These are phyloP conservation scores for Xerophyta viscosa DNA, from an alignment of 106 monocot genomes.

Conservation along the genomic window DNA sequence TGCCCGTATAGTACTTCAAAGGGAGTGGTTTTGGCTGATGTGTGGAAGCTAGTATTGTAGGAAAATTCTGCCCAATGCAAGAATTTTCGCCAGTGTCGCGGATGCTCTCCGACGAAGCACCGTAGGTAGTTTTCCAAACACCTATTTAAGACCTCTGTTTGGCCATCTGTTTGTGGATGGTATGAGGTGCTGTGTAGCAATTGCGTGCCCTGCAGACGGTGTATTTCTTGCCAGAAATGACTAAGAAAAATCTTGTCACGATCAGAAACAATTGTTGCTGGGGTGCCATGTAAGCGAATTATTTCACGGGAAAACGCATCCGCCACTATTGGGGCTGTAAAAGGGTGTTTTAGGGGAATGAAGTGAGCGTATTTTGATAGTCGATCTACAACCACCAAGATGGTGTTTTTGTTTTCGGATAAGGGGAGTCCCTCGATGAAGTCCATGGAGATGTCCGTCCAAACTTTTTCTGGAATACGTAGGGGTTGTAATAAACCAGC, in stretches of 20 bases:
- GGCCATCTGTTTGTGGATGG: neutral
- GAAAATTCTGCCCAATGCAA: neutral
- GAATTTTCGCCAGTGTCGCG: neutral
- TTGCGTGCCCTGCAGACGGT: neutral
- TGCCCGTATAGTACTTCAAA: constrained; percentile 1
- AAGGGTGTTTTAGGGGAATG: neutral
- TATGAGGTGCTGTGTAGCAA: neutral
- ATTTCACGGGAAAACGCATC: neutral
- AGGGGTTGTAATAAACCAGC: neutral
- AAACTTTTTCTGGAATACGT: neutral
- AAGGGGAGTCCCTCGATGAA: neutral
- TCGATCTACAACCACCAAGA: neutral
- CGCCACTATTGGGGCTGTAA: neutral
- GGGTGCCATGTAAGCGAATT: neutral
- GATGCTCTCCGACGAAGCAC: neutral
- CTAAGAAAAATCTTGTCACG: neutral
- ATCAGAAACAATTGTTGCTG: neutral
- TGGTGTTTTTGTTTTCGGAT: neutral
- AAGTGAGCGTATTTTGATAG: constrained; percentile 1
- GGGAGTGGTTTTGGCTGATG: neutral
- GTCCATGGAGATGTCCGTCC: constrained; percentile 7
- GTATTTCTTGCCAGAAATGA: neutral
- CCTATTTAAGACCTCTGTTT: neutral
- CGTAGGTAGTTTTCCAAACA: neutral
- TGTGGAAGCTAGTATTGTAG: neutral